Conservation (phyloP, 805 yeast genomes). For the Lipomyces yamadae region DNA sequence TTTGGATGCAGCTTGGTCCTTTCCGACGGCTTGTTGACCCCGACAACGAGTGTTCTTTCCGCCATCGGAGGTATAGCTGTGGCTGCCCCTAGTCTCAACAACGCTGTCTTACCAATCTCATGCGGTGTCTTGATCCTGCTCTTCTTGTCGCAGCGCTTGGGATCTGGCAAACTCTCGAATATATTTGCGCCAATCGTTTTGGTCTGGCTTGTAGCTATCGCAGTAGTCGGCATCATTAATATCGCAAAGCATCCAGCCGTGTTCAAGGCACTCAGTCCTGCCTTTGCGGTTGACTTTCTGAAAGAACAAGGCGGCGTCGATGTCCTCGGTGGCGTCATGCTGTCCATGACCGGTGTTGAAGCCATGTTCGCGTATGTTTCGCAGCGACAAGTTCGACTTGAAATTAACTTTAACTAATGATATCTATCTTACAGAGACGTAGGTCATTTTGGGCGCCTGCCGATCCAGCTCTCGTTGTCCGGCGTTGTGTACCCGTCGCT, state of each 20-base stretch:
- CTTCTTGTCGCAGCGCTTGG: conserved; percentile 56
- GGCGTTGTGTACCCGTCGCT: conserved; percentile 58
- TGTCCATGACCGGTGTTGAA: conserved; percentile 63
- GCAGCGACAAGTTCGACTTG: no score
- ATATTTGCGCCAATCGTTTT: conserved; percentile 61
- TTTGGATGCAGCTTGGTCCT: conserved; percentile 62
- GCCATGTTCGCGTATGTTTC: conserved; percentile 59
- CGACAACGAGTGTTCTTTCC: conserved; percentile 62
- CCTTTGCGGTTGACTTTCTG: conserved; percentile 55
- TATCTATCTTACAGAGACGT: conserved; percentile 47
- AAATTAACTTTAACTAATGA: no score
- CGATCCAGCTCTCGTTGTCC: conserved; percentile 56
- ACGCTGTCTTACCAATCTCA: conserved; percentile 55
- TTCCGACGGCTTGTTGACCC: conserved; percentile 66
- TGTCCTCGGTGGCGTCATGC: conserved; percentile 55
- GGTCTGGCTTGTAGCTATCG: conserved; percentile 56
- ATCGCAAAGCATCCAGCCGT: conserved; percentile 52
- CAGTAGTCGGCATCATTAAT: conserved; percentile 55
- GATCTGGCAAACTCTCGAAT: conserved; percentile 55
- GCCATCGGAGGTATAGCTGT: conserved; percentile 62
- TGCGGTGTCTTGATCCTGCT: conserved; percentile 54
- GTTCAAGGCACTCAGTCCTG: conserved; percentile 57
- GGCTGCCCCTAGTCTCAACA: conserved; percentile 53
- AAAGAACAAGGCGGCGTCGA: conserved; percentile 47
- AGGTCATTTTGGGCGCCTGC: conserved; percentile 58